Evolutionary conservation across 129 eudicot genomes (phyloP), one percentile per base, ranked within the genome.

Genomic region (Centaurea solstitialis): DNA sequence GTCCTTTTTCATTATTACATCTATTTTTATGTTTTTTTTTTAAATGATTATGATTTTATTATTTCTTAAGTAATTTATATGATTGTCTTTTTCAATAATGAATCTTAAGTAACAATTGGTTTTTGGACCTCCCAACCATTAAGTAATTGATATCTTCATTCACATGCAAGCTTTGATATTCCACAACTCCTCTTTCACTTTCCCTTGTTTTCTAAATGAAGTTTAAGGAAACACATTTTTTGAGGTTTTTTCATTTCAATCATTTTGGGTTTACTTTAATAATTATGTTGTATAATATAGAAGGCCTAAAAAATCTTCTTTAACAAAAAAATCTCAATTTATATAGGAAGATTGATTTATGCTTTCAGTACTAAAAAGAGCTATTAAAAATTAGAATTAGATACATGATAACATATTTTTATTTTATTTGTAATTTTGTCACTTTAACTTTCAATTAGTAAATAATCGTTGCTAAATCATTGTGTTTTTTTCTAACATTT

Each of bases 71-170:
- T 57, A 57, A 57, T 5, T 57, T 57, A 57, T n/a, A 57, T 57
- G 65, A n/a, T 41, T 57, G 65, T 57, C 65, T 57, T 57, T 57
- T 57, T 57, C 65, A 57, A 57, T 57, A 57, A 57, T 57, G 22
- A 21, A 57, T 57, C 22, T 57, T 57, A 57, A 57, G 65, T 57
- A 57, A 57, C 65, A n/a, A 57, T 17, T 57, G 65, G 65, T 22
- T 17, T 57, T 57, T 57, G 22, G 65, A 57, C 65, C 65, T 57
- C 22, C 65, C 65, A 57, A 57, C 65, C 65, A 57, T 57, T 57
- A 57, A 57, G 65, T 57, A 57, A 57, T 57, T 57, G 65, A 57
- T 57, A 57, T n/a, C 65, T 57, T 57, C 65, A 57, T 57, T 57
- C 65, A 57, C 65, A 57, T 57, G 65, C 65, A 57, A 57, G 5